Evolutionary conservation across 257 asterid species (phyloP), one percentile per base, ranked within the genome.

Genomic region (Plantago elongata): DNA sequence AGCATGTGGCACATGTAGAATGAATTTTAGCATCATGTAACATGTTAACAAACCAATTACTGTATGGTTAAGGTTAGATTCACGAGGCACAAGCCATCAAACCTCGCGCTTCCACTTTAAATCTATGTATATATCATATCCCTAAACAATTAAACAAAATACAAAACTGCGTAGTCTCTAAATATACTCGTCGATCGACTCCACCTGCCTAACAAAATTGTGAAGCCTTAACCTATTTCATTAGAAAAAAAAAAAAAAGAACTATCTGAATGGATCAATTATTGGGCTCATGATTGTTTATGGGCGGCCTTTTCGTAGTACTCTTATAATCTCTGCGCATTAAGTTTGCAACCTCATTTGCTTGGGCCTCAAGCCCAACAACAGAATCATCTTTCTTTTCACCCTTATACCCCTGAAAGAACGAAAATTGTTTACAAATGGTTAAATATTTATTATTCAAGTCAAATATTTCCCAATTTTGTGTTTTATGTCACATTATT

Each of bases 121-220:
- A 22, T 22, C 40, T 34, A 34, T 34, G 8, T 34, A 34, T 7
- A 13, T 46, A 48, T 48, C 52, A 48, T 48, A 48, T 13, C 52
- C 52, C 52, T 48, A 48, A 16, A 2, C 40, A 34, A 34, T 1
- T 34, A 4, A 34, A 11, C 16, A 5, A 51, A 18, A 51, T 13
- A 51, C 30, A 51, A 51, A 3, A 17, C 12, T 51, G 57, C 3
- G 30, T 11, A 51, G 2, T 51, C 13, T 7, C 57, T 51, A 51
- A 17, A 51, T 51, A 34, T 34, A 34, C 8, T 34, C 4, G 40
- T 34, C 8, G 40, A 7, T 51, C 16, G 57, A 51, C 9, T 51
- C 16, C 38, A 51, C 38, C 18, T 51, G 57, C n/a, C n/a, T 51
- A 34, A 51, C 57, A 51, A 51, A 51, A 51, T 18, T 18, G 57